A percentile compares a stretch with the other conserved stretches of the same genome.
Evolutionary conservation across 2,329 filamentous ascomycete genomes (phyloP).

Genomic region (Aplosporella prunicola): DNA sequence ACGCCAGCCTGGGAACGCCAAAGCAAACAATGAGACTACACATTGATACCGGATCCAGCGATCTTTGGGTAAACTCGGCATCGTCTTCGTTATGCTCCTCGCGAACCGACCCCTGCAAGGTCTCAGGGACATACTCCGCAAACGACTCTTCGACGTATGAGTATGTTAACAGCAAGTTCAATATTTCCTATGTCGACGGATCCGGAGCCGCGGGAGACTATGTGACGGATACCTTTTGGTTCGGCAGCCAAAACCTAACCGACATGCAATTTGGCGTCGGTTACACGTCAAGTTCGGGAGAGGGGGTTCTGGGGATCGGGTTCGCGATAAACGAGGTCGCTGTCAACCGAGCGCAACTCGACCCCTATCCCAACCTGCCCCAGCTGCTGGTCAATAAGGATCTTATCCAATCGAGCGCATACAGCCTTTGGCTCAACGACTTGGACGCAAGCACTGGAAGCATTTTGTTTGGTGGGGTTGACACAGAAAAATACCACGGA

Average conservation of each 20-base stretch:
- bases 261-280: slow-evolving; percentile 65
- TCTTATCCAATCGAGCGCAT: slow-evolving; percentile 53
- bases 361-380: slow-evolving; percentile 52
- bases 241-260: slow-evolving; percentile 46
- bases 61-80: slow-evolving; percentile 57
- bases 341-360: slow-evolving; percentile 45
- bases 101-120: slow-evolving; percentile 43
- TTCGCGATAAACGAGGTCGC: slow-evolving; percentile 72
- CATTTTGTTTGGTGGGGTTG: slow-evolving; percentile 73
- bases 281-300: slow-evolving; percentile 46
- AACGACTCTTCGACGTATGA: slow-evolving; percentile 67
- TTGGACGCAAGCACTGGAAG: slow-evolving; percentile 55
- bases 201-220: slow-evolving; percentile 72
- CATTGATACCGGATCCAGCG: slow-evolving; percentile 54
- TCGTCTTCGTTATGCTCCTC: slow-evolving; percentile 50
- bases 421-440: slow-evolving; percentile 57
- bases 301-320: slow-evolving; percentile 80
- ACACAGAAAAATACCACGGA: slow-evolving; percentile 63
- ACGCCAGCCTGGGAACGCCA: slow-evolving; percentile 49
- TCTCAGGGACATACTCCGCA: slow-evolving; percentile 57
- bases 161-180: slow-evolving; percentile 67
- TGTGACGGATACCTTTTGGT: slow-evolving; percentile 59
- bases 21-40: slow-evolving; percentile 46
- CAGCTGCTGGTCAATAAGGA: slow-evolving; percentile 54
- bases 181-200: slow-evolving; percentile 80